A percentile compares a stretch with the other conserved stretches of the same genome.
Evolutionary conservation across 2,329 filamentous ascomycete species (phyloP).

Genomic region (Graphilbum ipis-grandicollis): DNA sequence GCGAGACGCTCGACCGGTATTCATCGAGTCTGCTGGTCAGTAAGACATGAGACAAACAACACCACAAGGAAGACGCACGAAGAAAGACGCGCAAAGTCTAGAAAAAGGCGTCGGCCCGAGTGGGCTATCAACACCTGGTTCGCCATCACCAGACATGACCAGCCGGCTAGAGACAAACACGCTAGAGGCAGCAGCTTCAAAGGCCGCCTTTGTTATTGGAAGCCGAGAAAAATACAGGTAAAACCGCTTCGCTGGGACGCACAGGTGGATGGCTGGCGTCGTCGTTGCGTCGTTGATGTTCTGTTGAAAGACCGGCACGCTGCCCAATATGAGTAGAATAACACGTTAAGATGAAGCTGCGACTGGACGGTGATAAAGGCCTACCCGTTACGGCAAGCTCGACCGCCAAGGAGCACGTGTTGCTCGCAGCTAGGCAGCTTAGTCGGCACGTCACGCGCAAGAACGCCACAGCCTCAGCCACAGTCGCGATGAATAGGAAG

Average conservation of each 20-base stretch:
- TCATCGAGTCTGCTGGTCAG: conserved; percentile 50
- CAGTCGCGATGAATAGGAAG: neutral
- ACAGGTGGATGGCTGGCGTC: no score
- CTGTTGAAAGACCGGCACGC: no score
- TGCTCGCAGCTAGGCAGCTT: neutral
- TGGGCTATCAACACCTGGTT: conserved; percentile 84
- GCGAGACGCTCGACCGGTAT: conserved; percentile 65
- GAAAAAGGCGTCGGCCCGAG: conserved; percentile 69
- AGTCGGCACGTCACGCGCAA: neutral
- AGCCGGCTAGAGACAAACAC: no score
- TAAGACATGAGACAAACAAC: neutral
- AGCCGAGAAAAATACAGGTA: no score
- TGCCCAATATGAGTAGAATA: no score
- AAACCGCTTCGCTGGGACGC: no score
- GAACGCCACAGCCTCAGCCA: neutral
- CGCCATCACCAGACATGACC: conserved; percentile 54
- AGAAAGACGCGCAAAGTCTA: conserved; percentile 58
- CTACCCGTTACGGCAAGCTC: no score
- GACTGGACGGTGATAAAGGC: no score
- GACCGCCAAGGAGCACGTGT: neutral
- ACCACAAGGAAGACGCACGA: conserved; percentile 34
- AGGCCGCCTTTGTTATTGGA: no score
- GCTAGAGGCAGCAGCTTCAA: no score
- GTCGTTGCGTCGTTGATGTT: no score
- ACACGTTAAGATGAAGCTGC: no score